Percentiles rank a stretch among this genome's conserved stretches.
Conservation (phyloP, 805 yeast genomes). For the Candida easanensis region DNA sequence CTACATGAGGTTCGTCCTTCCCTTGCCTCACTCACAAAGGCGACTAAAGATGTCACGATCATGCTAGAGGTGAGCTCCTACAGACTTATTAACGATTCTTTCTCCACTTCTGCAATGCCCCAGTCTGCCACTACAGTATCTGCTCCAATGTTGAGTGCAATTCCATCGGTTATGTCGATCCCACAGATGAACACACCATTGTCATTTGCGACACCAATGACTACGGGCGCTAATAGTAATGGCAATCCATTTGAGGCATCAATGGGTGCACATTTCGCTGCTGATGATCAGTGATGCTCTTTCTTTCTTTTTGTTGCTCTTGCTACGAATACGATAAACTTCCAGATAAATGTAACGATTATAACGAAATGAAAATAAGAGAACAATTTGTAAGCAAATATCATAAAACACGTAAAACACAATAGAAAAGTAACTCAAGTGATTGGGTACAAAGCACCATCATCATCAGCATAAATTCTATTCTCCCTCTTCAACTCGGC, state of each 20-base stretch:
- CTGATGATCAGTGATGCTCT: not conserved
- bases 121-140: conserved; percentile 18
- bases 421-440: conserved; percentile 1
- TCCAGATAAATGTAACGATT: not conserved
- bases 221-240: conserved; percentile 5
- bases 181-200: conserved; percentile 29
- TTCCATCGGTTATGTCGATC: conserved; percentile 30
- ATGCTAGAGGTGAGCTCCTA: conserved; percentile 67
- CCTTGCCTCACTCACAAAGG: conserved; percentile 77
- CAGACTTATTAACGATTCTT: conserved; percentile 30
- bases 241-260: conserved; percentile 27
- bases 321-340: no score
- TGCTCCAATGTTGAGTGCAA: conserved; percentile 24
- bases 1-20: conserved; percentile 77
- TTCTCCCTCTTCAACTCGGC: conserved; percentile 26
- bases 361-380: not conserved
- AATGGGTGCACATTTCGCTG: conserved; percentile 15
- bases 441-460: conserved; percentile 13
- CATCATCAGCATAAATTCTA: conserved; percentile 35
- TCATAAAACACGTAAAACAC: not conserved
- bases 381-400: not conserved
- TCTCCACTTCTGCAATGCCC: conserved; percentile 14
- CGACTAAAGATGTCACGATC: conserved; percentile 91
- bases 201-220: conserved; percentile 9
- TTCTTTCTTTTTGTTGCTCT: no score